phyloP scores from a whole-genome alignment of 768 basidiomycete genomes.

The Phlebiopsis gigantea region DNA sequence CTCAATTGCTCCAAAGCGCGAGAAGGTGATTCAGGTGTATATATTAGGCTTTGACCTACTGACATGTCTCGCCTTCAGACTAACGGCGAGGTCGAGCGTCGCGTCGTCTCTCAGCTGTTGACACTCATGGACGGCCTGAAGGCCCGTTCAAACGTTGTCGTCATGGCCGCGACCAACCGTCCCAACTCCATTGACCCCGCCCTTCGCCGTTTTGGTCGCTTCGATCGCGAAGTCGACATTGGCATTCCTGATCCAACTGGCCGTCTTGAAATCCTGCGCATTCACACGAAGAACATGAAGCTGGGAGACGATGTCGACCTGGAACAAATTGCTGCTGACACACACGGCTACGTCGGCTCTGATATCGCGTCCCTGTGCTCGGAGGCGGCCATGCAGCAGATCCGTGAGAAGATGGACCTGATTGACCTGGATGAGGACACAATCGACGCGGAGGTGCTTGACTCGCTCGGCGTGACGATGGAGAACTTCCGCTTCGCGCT shows the following conservation, averaged over 20 bases:
- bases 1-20: constrained; percentile 99
- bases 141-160: constrained; percentile 97
- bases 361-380: constrained; percentile 97
- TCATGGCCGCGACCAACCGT: constrained; percentile 99
- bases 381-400: constrained; percentile 99
- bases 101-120: constrained; percentile 96
- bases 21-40: constrained; percentile 60
- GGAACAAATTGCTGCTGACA: constrained; percentile 99
- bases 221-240: constrained; percentile 99
- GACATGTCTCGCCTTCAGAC: constrained; percentile 50
- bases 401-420: constrained; percentile 99
- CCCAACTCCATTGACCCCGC: constrained; percentile 99
- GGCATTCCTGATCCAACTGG: constrained; percentile 99
- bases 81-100: constrained; percentile 98
- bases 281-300: constrained; percentile 99
- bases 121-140: constrained; percentile 99
- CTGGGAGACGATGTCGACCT: constrained; percentile 94
- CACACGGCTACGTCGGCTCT: constrained; percentile 98
- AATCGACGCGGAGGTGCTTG: constrained; percentile 98
- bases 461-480: constrained; percentile 99
- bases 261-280: constrained; percentile 96
- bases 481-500: constrained; percentile 99
- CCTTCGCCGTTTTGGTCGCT: constrained; percentile 96
- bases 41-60: constrained; percentile 2
- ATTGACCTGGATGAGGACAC: constrained; percentile 97